A percentile compares a stretch with the other conserved stretches of the same genome.
phyloP scores from a whole-genome alignment of 2,329 filamentous ascomycete genomes.

The Pseudodiploospora longispora region DNA sequence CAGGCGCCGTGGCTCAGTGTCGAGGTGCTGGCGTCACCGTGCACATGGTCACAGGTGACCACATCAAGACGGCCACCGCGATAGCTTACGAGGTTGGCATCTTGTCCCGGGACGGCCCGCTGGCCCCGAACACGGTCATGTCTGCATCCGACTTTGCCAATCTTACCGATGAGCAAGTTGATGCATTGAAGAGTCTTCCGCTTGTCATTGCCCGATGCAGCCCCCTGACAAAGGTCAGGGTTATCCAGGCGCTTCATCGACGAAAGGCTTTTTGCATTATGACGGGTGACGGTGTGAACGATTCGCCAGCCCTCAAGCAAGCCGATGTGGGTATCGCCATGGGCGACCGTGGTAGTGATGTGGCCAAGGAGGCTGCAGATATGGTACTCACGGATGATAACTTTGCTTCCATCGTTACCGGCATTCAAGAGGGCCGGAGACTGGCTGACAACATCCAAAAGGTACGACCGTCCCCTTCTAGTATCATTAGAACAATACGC shows the following conservation, averaged over 20 bases:
- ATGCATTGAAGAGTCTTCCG: conserved; percentile 51
- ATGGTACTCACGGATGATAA: conserved; percentile 87
- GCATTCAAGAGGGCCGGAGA: conserved; percentile 60
- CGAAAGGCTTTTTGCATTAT: conserved; percentile 62
- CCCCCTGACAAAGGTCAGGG: conserved; percentile 64
- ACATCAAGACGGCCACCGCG: conserved; percentile 58
- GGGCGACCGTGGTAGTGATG: conserved; percentile 62
- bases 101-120: conserved; percentile 29
- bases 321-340: conserved; percentile 71
- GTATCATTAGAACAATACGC: not conserved
- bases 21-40: conserved; percentile 55
- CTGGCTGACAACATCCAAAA: conserved; percentile 70
- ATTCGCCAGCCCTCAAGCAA: conserved; percentile 63
- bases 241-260: conserved; percentile 66
- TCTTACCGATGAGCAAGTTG: conserved; percentile 54
- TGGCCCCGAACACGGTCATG: conserved; percentile 45
- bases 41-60: conserved; percentile 64
- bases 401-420: conserved; percentile 72
- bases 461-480: conserved; percentile 28
- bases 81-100: conserved; percentile 61
- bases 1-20: conserved; percentile 50
- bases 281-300: conserved; percentile 70
- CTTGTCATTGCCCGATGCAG: conserved; percentile 63
- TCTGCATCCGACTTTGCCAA: conserved; percentile 54
- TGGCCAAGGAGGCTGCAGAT: conserved; percentile 74